Conservation (phyloP, 495 filamentous ascomycete genomes). For the Hypoxylon rickii region DNA sequence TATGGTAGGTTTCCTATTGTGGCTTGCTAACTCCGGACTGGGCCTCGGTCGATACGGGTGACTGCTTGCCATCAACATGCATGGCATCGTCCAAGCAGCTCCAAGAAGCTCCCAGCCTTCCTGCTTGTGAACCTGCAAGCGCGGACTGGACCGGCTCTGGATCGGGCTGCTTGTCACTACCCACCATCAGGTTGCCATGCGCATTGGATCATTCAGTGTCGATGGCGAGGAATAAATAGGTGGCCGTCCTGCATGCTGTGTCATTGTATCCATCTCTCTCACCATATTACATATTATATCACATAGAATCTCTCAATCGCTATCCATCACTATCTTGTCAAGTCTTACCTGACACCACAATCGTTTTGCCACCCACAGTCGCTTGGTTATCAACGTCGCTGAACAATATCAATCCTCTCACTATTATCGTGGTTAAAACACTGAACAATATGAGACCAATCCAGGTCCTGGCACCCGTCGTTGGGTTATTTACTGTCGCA, state of each 20-base stretch:
- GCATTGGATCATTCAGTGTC: constrained; percentile 7
- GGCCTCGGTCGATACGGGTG: constrained; percentile 26
- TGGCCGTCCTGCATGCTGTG: constrained; percentile 26
- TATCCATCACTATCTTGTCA: constrained; percentile 23
- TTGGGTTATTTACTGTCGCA: constrained; percentile 40
- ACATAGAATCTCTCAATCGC: constrained; percentile 35
- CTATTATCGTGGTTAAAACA: constrained; percentile 21
- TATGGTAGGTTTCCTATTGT: constrained; percentile 28
- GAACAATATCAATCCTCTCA: constrained; percentile 26
- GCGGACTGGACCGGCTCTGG: constrained; percentile 30
- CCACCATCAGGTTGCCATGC: constrained; percentile 33
- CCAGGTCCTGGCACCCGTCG: constrained; percentile 41
- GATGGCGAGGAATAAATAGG: constrained; percentile 32
- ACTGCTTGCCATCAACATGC: constrained; percentile 20
- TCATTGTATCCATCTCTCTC: constrained; percentile 9
- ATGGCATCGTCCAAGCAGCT: constrained; percentile 28
- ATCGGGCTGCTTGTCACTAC: constrained; percentile 31
- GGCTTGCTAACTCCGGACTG: constrained; percentile 29
- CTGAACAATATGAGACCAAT: constrained; percentile 43
- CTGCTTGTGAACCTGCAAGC: constrained; percentile 28
- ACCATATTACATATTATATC: constrained; percentile 30
- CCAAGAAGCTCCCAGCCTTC: constrained; percentile 28
- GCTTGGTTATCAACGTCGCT: constrained; percentile 23
- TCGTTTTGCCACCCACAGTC: constrained; percentile 33
- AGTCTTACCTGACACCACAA: constrained; percentile 34